Conservation (phyloP, 176 grass and related monocot genomes). For the Ensete ventricosum region DNA sequence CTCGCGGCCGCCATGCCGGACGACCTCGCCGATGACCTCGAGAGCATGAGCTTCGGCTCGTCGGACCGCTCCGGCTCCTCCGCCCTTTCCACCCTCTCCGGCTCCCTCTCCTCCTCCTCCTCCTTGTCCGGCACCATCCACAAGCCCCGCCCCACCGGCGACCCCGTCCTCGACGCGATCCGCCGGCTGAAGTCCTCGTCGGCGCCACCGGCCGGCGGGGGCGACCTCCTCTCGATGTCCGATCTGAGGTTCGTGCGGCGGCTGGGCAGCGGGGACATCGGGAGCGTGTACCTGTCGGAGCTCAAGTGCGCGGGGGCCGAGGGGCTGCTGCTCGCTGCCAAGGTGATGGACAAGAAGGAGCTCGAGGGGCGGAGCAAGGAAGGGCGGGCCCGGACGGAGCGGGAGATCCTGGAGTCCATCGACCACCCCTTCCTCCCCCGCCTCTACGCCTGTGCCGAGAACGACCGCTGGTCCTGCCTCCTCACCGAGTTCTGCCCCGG, state of each 20-base stretch:
- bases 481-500: slow-evolving; percentile 99
- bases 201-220: background rate
- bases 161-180: background rate
- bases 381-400: slow-evolving; percentile 75
- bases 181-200: slow-evolving; percentile 26
- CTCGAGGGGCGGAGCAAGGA: slow-evolving; percentile 70
- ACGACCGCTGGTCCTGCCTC: slow-evolving; percentile 80
- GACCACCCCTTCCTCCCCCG: slow-evolving; percentile 90
- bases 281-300: slow-evolving; percentile 92
- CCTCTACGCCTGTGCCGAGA: slow-evolving; percentile 67
- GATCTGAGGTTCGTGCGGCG: slow-evolving; percentile 74
- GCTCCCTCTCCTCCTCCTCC: slow-evolving; percentile 50
- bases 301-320: slow-evolving; percentile 24
- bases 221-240: slow-evolving; percentile 31
- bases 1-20: slow-evolving; percentile 13
- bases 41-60: slow-evolving; percentile 94
- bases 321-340: slow-evolving; percentile 54
- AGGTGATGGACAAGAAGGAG: slow-evolving; percentile 93
- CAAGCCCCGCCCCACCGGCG: background rate
- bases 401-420: slow-evolving; percentile 83
- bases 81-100: slow-evolving; percentile 55
- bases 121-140: slow-evolving; percentile 28
- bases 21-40: slow-evolving; percentile 60
- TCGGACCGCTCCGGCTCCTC: slow-evolving; percentile 78
- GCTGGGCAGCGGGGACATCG: slow-evolving; percentile 80